Evolutionary conservation across 2,329 filamentous ascomycete species (phyloP), one percentile per base, ranked within the genome.

Genomic region (Didymella sp.): DNA sequence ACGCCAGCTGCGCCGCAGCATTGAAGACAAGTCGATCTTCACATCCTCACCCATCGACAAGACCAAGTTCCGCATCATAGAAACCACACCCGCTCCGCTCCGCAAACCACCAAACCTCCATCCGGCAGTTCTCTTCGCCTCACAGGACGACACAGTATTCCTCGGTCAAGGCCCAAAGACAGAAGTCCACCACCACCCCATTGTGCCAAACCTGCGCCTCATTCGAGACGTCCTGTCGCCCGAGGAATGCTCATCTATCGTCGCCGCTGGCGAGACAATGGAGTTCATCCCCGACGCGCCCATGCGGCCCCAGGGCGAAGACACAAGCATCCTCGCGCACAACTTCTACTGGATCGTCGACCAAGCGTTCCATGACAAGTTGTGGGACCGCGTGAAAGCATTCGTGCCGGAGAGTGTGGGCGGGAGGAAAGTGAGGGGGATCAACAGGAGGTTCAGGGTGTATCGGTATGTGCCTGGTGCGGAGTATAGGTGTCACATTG

Each of bases 331-430:
- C 43, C 73, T 90, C 1, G 88, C 88, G 0, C 88, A 90, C 76
- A 90, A 90, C 72, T 89, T 90, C 64, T 90, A 90, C 77, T 90
- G 88, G 88, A 80, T 90, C 8, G 80, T 87, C 12, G 88, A 90
- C 62, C 78, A 80, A 21, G 78, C 80, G 0, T 89, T 90, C 70
- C 84, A 87, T 65, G 82, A 87, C 54, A 80, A 77, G 13, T 78
- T 90, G 1, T 90, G 88, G 88, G 73, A 77, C 0, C 82, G 88
- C 13, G 83, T 90, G 2, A 76, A 80, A 2, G 76, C 80, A 0
- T 87, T 85, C 44, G 82, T 90, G 0, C 87, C 88, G 0, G 69
- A 77, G 0, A 74, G 75, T 0, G 77, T 89, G 1, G 80, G 80
- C 13, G 87, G 87, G 0, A 84, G 83, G 31, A 70, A 78, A 21